These are phyloP conservation scores for Emergomyces orientalis DNA, from an alignment of 2,329 filamentous ascomycete genomes.

Conservation along the genomic window DNA sequence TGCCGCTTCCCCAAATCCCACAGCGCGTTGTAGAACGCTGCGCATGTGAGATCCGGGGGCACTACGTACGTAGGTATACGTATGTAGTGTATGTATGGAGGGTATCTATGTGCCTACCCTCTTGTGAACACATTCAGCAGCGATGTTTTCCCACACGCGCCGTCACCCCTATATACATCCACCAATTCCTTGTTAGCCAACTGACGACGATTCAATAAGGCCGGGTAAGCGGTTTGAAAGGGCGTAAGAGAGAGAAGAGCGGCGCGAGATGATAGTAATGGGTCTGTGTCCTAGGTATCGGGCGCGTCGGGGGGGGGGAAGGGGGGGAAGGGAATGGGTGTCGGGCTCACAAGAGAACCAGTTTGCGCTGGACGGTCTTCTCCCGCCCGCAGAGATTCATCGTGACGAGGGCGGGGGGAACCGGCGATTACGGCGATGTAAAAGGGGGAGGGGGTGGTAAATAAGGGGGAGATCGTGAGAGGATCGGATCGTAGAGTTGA, in stretches of 20 bases:
- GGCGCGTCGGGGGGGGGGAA: not conserved
- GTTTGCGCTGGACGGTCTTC: constrained; percentile 89
- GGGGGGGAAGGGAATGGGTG: constrained; percentile 1
- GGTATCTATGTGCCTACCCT: constrained; percentile 49
- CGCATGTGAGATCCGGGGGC: not conserved
- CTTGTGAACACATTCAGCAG: constrained; percentile 96
- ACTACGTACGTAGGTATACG: too few relatives aligned
- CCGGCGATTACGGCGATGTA: not conserved
- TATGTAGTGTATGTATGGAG: not conserved
- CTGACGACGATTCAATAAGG: not conserved
- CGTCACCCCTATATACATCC: constrained; percentile 61
- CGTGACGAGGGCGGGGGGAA: constrained; percentile 12
- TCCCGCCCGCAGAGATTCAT: constrained; percentile 59
- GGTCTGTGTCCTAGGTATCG: not conserved
- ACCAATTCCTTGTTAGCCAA: constrained; percentile 3
- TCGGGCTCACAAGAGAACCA: constrained; percentile 70
- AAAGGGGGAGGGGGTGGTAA: not conserved
- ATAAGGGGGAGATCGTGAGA: not conserved
- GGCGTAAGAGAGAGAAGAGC: not conserved
- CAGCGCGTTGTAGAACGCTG: not conserved
- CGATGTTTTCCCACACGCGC: constrained; percentile 94
- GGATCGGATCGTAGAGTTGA: not conserved
- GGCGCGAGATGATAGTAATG: not conserved
- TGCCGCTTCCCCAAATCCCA: not conserved
- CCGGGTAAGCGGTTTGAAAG: not conserved